Evolutionary conservation across 1,284 basidiomycete species (phyloP).

Genomic region (Ganoderma lucidum): DNA sequence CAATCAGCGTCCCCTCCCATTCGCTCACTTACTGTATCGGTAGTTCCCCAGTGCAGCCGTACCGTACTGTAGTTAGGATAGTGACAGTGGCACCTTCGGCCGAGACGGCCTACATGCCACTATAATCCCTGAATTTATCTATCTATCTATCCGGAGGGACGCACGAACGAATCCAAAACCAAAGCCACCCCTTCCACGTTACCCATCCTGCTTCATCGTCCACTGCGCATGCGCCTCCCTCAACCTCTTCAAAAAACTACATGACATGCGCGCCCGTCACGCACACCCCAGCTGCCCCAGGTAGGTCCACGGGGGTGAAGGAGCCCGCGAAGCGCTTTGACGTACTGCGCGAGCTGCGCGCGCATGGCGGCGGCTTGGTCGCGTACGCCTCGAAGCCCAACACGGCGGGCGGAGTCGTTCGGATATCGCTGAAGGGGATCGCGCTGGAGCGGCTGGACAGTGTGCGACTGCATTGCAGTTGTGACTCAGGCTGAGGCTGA

Average conservation of each 20-base stretch:
- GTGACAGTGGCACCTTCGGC: too few species aligned
- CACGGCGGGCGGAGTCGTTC: conserved; percentile 5
- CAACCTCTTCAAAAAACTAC: conserved; percentile 52
- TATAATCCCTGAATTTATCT: too few species aligned
- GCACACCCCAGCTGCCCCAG: conserved; percentile 28
- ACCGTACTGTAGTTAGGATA: too few species aligned
- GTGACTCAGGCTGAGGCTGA: too few species aligned
- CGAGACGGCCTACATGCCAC: too few species aligned
- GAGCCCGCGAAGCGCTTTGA: conserved; percentile 36
- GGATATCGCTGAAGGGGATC: conserved; percentile 19
- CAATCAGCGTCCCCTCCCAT: too few species aligned
- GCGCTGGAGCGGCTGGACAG: neutral
- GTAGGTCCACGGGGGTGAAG: conserved; percentile 37
- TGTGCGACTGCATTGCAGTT: too few species aligned
- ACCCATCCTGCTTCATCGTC: conserved; percentile 26
- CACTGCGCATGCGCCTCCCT: conserved; percentile 50
- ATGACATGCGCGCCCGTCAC: conserved; percentile 51
- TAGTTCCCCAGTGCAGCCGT: too few species aligned
- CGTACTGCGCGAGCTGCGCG: conserved; percentile 35
- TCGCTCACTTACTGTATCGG: too few species aligned
- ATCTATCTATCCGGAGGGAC: neutral
- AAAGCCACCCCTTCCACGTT: neutral
- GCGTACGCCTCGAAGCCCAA: conserved; percentile 20
- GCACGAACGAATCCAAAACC: neutral
- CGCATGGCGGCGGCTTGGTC: conserved; percentile 25